Evolutionary conservation across 2,329 filamentous ascomycete genomes (phyloP), one percentile per base, ranked within the genome.

Genomic region (Claviceps maximensis): DNA sequence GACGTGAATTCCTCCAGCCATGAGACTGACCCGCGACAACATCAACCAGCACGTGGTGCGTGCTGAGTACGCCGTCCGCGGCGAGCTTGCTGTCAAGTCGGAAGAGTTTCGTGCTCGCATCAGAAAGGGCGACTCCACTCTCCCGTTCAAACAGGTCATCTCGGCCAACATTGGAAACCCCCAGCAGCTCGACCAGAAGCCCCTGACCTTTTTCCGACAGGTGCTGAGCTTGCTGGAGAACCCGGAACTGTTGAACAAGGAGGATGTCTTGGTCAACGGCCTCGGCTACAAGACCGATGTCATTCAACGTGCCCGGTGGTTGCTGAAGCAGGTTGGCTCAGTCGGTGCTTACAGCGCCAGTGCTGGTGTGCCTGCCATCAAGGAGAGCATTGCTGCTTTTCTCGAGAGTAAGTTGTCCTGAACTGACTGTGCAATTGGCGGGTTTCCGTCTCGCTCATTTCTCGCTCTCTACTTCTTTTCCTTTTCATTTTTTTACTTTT

Each of bases 121-220:
- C 56, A 73, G 75, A 58, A 78, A 80, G 58, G 80, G 78, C 61
- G 76, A 69, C 60, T 68, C 63, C 54, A 50, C 55, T 64, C 77
- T 97, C 50, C 91, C 93, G 49, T 98, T 98, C 70, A 77, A 87
- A 62, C 79, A 89, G 55, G 84, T 98, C 70, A 91, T 98, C 73
- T 90, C 87, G 58, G 93, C 93, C 71, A 98, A 98, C 74, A 98
- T 98, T 65, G 93, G 93, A 66, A 98, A 98, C 75, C 93, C 93
- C 4, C 93, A 98, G 72, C 93, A 98, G 73, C 82, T 98, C 58
- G 93, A 96, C 73, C 93, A 98, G 78, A 94, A 97, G 77, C 93
- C 93, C 64, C 91, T 98, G 64, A 98, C 93, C 61, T 98, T 96
- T 78, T 96, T 98, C 82, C 84, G 93, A 61, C 91, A 98, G 74